Conservation (phyloP, 2,329 filamentous ascomycete genomes). For the Arthrobotrys entomopaga region DNA sequence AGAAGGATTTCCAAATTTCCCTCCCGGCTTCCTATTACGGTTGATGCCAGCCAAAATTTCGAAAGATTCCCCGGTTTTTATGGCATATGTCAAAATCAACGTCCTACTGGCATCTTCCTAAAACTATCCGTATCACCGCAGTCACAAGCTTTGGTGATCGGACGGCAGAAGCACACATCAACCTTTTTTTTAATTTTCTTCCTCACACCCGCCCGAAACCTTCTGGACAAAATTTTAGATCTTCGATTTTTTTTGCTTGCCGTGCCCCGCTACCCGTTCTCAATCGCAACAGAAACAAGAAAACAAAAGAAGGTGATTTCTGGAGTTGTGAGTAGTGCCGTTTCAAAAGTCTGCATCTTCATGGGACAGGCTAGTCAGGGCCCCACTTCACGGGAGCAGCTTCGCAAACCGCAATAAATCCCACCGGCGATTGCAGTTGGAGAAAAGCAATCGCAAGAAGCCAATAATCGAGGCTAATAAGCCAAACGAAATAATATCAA, state of each 20-base stretch:
- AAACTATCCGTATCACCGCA: not conserved
- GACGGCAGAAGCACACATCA: not conserved
- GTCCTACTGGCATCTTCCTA: not conserved
- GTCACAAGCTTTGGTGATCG: slow-evolving; percentile 22
- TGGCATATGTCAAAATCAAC: slow-evolving; percentile 28
- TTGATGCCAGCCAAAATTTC: slow-evolving; percentile 7
- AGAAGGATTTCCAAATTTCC: not conserved
- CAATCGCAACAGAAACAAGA: slow-evolving; percentile 16
- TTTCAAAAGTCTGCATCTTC: slow-evolving; percentile 52
- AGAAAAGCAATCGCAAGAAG: too few species aligned
- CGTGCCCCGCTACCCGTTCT: not conserved
- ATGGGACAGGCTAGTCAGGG: slow-evolving; percentile 25
- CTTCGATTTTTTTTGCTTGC: not conserved
- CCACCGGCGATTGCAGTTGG: slow-evolving; percentile 22
- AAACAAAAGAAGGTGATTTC: slow-evolving; percentile 18
- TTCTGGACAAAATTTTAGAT: slow-evolving; percentile 8
- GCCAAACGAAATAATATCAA: too few species aligned
- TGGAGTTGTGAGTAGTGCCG: slow-evolving; percentile 26
- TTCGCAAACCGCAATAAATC: not conserved
- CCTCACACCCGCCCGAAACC: slow-evolving; percentile 23
- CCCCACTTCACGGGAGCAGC: slow-evolving; percentile 14
- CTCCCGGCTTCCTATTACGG: slow-evolving; percentile 18
- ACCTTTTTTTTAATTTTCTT: slow-evolving; percentile 17
- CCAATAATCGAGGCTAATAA: too few species aligned
- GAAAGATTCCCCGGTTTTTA: not conserved